phyloP scores from a whole-genome alignment of 192 early-diverging fungal genomes.

The Diversispora eburnea region DNA sequence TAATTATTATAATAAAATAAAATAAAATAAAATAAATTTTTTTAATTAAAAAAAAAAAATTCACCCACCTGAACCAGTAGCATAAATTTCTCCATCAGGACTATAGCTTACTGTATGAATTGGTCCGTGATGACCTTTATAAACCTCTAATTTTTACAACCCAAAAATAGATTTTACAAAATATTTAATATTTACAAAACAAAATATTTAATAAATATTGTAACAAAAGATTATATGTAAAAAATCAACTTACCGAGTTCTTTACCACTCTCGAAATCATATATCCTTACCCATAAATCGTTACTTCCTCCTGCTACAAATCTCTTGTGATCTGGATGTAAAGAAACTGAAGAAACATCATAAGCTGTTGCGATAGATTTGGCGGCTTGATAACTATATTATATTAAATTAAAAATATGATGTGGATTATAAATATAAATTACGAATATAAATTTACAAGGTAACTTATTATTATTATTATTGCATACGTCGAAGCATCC shows the following conservation, averaged over 20 bases:
- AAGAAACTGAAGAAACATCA: conserved; percentile 73
- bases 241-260: conserved; percentile 49
- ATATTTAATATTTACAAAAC: neutral
- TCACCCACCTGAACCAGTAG: conserved; percentile 67
- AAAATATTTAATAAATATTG: neutral
- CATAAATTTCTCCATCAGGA: conserved; percentile 88
- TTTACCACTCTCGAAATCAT: conserved; percentile 73
- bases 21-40: no score
- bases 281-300: conserved; percentile 83
- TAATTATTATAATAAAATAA: neutral
- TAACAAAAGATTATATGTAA: neutral
- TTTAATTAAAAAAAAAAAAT: neutral
- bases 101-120: conserved; percentile 88
- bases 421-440: neutral
- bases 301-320: conserved; percentile 78
- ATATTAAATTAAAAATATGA: conserved; percentile 5
- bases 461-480: no score
- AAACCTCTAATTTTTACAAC: conserved; percentile 49
- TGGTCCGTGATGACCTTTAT: conserved; percentile 90
- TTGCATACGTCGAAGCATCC: conserved; percentile 60
- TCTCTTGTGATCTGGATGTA: conserved; percentile 73
- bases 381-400: conserved; percentile 40
- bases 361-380: conserved; percentile 58
- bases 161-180: neutral
- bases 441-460: no score